phyloP scores from a whole-genome alignment of 2,329 filamentous ascomycete species.

The Stromatinia cepivora region DNA sequence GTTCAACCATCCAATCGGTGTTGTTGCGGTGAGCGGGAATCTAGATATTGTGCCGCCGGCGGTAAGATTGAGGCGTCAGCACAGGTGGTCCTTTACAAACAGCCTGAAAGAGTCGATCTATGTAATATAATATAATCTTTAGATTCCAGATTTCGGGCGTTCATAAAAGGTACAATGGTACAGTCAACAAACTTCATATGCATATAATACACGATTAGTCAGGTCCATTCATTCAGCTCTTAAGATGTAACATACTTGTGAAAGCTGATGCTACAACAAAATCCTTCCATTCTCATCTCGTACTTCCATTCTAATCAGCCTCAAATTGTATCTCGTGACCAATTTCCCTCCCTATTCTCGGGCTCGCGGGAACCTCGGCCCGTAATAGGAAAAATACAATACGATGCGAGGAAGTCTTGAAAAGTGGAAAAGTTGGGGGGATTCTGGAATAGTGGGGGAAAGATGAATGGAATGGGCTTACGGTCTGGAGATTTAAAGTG shows the following conservation, averaged over 20 bases:
- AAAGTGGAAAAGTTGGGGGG: conserved; percentile 10
- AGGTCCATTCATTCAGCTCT: background rate
- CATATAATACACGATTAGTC: background rate
- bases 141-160: background rate
- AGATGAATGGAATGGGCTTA: background rate
- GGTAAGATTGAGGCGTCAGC: conserved; percentile 14
- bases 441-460: background rate
- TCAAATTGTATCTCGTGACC: background rate
- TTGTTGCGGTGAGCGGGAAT: conserved; percentile 1
- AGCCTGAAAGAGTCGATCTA: background rate
- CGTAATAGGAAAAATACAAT: background rate
- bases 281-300: background rate
- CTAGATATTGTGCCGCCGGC: background rate
- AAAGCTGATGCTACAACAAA: background rate
- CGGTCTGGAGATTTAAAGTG: conserved; percentile 14
- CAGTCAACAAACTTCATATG: background rate
- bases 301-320: background rate
- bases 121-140: background rate
- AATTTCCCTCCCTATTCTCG: background rate
- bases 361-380: background rate
- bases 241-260: background rate
- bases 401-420: background rate
- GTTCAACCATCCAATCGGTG: background rate
- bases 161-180: background rate
- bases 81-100: background rate